Conservation (phyloP, 2,329 filamentous ascomycete genomes). For the Diaporthe longicolla region DNA sequence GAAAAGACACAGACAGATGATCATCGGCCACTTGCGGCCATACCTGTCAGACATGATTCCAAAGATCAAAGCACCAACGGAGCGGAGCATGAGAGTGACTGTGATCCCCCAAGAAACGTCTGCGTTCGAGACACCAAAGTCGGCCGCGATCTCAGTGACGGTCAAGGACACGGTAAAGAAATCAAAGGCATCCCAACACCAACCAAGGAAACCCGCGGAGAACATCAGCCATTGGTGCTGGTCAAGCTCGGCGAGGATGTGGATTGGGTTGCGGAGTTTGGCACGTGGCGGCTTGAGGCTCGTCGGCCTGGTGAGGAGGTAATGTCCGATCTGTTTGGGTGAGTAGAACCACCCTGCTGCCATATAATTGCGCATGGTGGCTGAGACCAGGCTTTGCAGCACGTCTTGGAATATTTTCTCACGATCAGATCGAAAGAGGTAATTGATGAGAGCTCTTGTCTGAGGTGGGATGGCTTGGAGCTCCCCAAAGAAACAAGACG, state of each 20-base stretch:
- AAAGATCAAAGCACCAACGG: slow-evolving; percentile 49
- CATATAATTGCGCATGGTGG: slow-evolving; percentile 2
- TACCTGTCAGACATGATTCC: slow-evolving; percentile 49
- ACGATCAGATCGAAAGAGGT: not conserved
- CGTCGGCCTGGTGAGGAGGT: not conserved
- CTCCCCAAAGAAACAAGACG: not conserved
- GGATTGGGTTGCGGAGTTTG: slow-evolving; percentile 23
- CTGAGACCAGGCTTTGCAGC: fast-evolving
- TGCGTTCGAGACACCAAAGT: slow-evolving; percentile 54
- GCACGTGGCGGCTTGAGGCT: slow-evolving; percentile 22
- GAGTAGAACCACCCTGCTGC: slow-evolving; percentile 27
- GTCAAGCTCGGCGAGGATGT: slow-evolving; percentile 15
- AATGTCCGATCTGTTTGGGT: not conserved
- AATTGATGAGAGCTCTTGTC: not conserved
- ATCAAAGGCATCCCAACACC: slow-evolving; percentile 59
- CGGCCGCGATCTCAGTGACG: slow-evolving; percentile 54
- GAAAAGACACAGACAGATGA: slow-evolving; percentile 15
- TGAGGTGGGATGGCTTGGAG: not conserved
- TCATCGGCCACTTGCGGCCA: slow-evolving; percentile 46
- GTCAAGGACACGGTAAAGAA: slow-evolving; percentile 60
- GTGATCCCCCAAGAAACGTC: slow-evolving; percentile 59
- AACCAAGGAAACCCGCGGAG: slow-evolving; percentile 40
- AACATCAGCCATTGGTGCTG: slow-evolving; percentile 31
- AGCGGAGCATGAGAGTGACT: slow-evolving; percentile 54
- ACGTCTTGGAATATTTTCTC: fast-evolving